Evolutionary conservation across 352 stramenopile species (phyloP).

Genomic region (Aphanomyces stellatus): DNA sequence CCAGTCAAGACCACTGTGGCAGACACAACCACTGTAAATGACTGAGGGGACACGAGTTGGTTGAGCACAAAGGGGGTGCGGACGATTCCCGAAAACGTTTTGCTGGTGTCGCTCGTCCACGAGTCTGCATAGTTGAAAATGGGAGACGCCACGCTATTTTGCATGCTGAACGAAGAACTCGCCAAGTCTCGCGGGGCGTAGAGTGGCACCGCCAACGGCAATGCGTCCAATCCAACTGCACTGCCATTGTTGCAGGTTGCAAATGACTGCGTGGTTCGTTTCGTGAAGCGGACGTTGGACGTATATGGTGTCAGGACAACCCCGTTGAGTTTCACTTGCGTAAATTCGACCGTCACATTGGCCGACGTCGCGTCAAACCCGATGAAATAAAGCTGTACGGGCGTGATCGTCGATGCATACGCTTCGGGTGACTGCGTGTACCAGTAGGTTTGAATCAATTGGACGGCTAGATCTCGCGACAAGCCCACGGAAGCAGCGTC

Average conservation of each 20-base stretch:
- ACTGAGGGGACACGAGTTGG: not conserved
- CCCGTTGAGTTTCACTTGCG: not conserved
- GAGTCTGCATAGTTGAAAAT: not conserved
- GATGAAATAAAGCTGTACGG: conserved; percentile 9
- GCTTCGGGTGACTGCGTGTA: conserved; percentile 1
- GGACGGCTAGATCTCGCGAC: not conserved
- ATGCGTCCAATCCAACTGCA: not conserved
- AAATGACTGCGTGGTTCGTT: not conserved
- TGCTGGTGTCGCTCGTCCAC: not conserved
- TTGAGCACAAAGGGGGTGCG: not conserved
- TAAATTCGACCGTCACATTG: conserved; percentile 6
- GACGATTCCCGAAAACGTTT: not conserved
- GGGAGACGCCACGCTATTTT: not conserved
- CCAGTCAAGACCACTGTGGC: not conserved
- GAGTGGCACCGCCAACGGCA: not conserved
- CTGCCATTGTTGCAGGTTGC: not conserved
- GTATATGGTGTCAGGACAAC: not conserved
- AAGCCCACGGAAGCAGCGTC: not conserved
- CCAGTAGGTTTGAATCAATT: not conserved
- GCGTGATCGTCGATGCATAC: not conserved
- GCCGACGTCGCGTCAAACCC: not conserved
- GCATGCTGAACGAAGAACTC: too few relatives aligned
- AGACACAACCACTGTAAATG: conserved; percentile 10
- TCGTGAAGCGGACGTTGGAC: not conserved
- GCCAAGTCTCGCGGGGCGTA: not conserved